Conservation (phyloP, 352 stramenopile species). For the Phytopythium oedochilum region DNA sequence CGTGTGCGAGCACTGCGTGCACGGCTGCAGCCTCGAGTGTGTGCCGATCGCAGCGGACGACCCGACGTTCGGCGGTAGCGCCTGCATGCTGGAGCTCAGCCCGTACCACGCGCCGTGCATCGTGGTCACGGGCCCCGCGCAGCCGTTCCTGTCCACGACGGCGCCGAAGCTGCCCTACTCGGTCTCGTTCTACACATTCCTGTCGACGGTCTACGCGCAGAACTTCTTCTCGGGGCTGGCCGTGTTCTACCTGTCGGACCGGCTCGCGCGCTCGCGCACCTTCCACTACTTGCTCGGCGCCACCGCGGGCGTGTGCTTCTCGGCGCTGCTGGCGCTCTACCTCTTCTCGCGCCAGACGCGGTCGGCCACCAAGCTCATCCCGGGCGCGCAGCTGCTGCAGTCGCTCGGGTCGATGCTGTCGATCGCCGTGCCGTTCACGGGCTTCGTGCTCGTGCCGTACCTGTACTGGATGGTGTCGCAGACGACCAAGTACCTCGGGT, state of each 20-base stretch:
- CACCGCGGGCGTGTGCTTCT: constrained; percentile 69
- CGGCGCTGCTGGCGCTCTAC: constrained; percentile 69
- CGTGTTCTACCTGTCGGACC: constrained; percentile 63
- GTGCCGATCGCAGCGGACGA: constrained; percentile 16
- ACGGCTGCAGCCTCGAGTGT: constrained; percentile 59
- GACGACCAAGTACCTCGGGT: constrained; percentile 48
- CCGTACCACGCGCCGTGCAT: constrained; percentile 79
- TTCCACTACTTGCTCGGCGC: constrained; percentile 81
- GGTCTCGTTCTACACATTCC: constrained; percentile 63
- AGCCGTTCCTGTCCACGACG: constrained; percentile 51
- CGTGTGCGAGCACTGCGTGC: constrained; percentile 71
- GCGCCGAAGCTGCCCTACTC: constrained; percentile 42
- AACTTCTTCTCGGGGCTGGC: constrained; percentile 71
- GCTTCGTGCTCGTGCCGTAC: constrained; percentile 73
- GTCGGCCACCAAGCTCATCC: constrained; percentile 62
- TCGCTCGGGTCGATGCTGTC: constrained; percentile 63
- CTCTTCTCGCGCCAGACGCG: constrained; percentile 75
- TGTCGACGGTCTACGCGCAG: constrained; percentile 66
- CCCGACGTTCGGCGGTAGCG: constrained; percentile 4
- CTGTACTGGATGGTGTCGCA: constrained; percentile 62
- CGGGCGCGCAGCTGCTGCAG: constrained; percentile 62
- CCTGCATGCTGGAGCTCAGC: constrained; percentile 61
- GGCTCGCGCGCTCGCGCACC: constrained; percentile 57
- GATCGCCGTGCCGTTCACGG: constrained; percentile 67
- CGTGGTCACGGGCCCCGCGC: constrained; percentile 43